Base-by-base conservation (phyloP, 306 rosid genomes). In the Bauhinia variegata region DNA sequence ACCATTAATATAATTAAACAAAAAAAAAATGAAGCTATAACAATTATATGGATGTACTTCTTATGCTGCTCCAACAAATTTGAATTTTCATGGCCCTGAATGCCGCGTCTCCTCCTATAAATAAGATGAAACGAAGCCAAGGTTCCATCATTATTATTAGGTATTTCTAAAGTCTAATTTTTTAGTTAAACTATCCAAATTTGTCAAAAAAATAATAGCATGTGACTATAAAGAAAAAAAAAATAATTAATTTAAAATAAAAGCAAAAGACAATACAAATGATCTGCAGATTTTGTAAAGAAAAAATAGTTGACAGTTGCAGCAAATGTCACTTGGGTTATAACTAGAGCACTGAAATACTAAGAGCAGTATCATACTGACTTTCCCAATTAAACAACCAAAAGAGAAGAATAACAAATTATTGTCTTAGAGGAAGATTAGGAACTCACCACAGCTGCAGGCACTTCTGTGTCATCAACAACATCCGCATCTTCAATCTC, bases 371-470 rank as follows among this genome's bases (percentile, higher is more conserved):
- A 30, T 48, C 36, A 57, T 32, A 51, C 11, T 42, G 73, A 55
- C 53, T 19, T 43, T 55, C 66, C 48, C 67, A 55, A 42, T 51
- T 33, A 52, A 49, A n/a, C 38, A 33, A 51, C 37, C 4, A 51
- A 60, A 71, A 51, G n/a, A 41, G 13, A 11, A 36, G 36, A 54
- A 75, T 41, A 54, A 55, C 36, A 66, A 66, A 60, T 53, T 54
- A 44, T 33, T 33, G 63, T 70, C 13, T 72, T 9, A 6, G 53
- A 36, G 64, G 55, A 36, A 69, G 54, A 59, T 70, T 68, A 73
- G 78, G 71, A 75, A 83, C 97, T 74, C 68, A 93, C 99, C 97
- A 93, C 67, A 3, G 33, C 86, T 0, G 96, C n/a, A 38, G 99
- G 96, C 49, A 93, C 97, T 65, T 90, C 92, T 1, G 78, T 13